These are phyloP conservation scores for Tilletia walkeri DNA, from an alignment of 1,284 basidiomycete species.

Conservation along the genomic window DNA sequence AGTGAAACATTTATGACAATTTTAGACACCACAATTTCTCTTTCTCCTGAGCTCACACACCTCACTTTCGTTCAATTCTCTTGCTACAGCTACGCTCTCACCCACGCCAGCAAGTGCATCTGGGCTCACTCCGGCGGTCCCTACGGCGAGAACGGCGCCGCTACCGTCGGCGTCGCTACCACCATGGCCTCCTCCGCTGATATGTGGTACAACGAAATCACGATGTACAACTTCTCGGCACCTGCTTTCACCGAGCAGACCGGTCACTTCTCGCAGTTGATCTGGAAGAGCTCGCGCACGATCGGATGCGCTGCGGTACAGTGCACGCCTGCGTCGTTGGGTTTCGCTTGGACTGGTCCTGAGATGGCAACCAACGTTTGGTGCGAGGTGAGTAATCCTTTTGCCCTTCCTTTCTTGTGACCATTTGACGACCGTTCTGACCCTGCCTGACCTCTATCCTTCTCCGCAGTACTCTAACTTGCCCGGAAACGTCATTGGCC, in stretches of 20 bases:
- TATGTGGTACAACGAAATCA: constrained; percentile 34
- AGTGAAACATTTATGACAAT: too few species aligned
- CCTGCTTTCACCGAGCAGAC: constrained; percentile 30
- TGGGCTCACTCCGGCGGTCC: constrained; percentile 36
- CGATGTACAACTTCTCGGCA: constrained; percentile 29
- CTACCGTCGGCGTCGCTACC: constrained; percentile 23
- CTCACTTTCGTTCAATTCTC: too few species aligned
- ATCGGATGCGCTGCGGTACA: constrained; percentile 30
- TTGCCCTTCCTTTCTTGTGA: too few species aligned
- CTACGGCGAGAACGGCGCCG: constrained; percentile 38
- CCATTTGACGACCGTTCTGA: background rate
- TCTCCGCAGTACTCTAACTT: constrained; percentile 28
- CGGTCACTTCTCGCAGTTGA: constrained; percentile 42
- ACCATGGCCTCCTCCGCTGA: constrained; percentile 25
- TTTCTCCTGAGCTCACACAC: too few species aligned
- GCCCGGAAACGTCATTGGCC: constrained; percentile 31
- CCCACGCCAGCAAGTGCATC: constrained; percentile 28
- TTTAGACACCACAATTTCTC: too few species aligned
- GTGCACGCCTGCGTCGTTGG: constrained; percentile 24
- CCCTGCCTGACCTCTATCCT: background rate
- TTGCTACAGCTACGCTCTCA: too few species aligned
- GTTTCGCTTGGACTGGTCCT: constrained; percentile 10
- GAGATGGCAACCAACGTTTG: constrained; percentile 29
- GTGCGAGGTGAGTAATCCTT: constrained; percentile 24
- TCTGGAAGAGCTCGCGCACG: constrained; percentile 29